A percentile compares a stretch with the other conserved stretches of the same genome.
These are phyloP conservation scores for Brassica cretica DNA, from an alignment of 345 rosid genomes.

Conservation along the genomic window DNA sequence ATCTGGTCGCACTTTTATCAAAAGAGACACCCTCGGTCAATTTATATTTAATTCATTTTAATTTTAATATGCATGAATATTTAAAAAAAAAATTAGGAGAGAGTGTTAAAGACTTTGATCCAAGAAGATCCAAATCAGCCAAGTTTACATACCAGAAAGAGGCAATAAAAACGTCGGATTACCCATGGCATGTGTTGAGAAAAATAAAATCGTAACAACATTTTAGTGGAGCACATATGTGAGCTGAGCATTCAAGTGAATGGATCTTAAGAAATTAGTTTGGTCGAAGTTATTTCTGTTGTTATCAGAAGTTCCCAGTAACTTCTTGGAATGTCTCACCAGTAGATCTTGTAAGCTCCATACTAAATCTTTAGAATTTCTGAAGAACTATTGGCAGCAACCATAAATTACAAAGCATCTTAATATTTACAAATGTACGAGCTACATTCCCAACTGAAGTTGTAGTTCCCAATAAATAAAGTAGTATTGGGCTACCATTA, in stretches of 20 bases:
- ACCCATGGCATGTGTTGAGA: neutral
- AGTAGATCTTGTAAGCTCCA: neutral
- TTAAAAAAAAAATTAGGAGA: too few species aligned
- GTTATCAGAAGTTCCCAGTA: neutral
- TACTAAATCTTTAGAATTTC: neutral
- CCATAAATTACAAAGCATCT: too few species aligned
- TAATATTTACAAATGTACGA: too few species aligned
- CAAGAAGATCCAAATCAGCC: neutral
- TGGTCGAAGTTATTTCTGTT: neutral
- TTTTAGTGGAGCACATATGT: neutral
- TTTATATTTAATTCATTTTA: too few species aligned
- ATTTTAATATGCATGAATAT: too few species aligned
- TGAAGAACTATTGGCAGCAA: too few species aligned
- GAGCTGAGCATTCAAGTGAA: neutral
- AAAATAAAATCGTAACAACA: neutral
- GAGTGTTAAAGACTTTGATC: neutral
- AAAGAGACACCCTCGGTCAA: too few species aligned
- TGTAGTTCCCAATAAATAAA: neutral
- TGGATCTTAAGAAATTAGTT: neutral
- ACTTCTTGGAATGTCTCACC: neutral
- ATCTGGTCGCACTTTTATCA: too few species aligned
- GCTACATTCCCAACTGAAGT: neutral
- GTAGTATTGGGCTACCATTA: neutral
- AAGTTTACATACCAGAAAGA: neutral
- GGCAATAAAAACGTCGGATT: conserved; percentile 1